phyloP scores from a whole-genome alignment of 441 rosid species.

The Adansonia madagascariensis region DNA sequence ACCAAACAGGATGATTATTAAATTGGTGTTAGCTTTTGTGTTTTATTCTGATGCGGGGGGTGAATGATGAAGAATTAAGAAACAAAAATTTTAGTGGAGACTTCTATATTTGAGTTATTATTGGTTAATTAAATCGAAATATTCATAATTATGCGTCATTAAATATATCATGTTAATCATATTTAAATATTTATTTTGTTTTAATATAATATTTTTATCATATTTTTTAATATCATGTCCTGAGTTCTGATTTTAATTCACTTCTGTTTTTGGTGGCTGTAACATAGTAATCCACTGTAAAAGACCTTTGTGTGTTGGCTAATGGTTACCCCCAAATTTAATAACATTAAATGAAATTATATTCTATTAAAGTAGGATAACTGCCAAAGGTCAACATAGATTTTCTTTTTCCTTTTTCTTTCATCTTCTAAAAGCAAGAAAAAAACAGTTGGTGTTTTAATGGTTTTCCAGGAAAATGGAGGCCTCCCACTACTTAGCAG shows the following conservation, averaged over 20 bases:
- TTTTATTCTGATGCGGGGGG: constrained; percentile 17
- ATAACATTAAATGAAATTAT: constrained; percentile 2
- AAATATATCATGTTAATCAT: too few species aligned
- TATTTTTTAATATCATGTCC: too few species aligned
- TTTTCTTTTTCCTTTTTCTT: neutral
- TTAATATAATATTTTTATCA: too few species aligned
- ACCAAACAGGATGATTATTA: constrained; percentile 32
- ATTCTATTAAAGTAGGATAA: neutral
- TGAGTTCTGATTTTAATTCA: neutral
- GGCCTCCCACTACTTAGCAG: constrained; percentile 20
- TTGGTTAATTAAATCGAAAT: too few species aligned
- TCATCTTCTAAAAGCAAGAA: neutral
- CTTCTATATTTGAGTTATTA: constrained; percentile 15
- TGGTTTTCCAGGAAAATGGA: constrained; percentile 5
- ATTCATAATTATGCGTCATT: neutral
- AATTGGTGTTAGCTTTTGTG: constrained; percentile 20
- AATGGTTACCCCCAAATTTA: neutral
- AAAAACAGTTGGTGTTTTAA: neutral
- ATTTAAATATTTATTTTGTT: neutral
- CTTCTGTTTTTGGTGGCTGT: neutral
- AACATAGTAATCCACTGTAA: neutral
- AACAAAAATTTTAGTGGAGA: constrained; percentile 18
- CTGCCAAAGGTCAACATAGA: neutral
- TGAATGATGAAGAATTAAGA: constrained; percentile 13
- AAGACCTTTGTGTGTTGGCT: neutral